Evolutionary conservation across 345 rosid genomes (phyloP), one percentile per base, ranked within the genome.

Genomic region (Lumnitzera racemosa): DNA sequence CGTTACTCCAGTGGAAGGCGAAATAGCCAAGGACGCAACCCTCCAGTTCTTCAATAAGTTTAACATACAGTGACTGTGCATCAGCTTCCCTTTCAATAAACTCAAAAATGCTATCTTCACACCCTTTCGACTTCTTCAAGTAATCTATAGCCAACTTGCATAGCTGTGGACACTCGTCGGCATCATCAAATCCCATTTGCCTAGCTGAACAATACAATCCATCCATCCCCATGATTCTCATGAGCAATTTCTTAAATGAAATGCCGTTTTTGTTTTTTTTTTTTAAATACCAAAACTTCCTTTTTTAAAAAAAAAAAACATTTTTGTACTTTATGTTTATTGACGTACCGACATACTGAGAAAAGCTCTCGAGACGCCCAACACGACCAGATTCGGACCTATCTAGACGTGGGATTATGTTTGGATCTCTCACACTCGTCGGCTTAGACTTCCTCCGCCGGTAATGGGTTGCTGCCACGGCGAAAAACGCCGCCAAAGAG

Each of bases 1-100:
- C 95, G 51, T 86, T 80, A 61, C 53, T 78, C 99, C 96, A 90
- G 16, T 94, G 96, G 67, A 88, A 94, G 14, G 95, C 85, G 56
- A 90, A 90, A 51, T 90, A 94, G 62, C 83, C 72, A 47, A 90
- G 90, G 55, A 90, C 87, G 66, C 89, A 88, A 67, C 86, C 69
- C 57, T 94, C 99, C 13, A 94, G 51, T 81, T 94, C 96, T 48
- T 90, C 89, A 5, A 79, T 52, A 8, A 94, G 80, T 79, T 77
- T 84, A 41, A 74, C 83, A 57, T 62, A 81, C 50, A 86, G 74
- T 11, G 90, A 72, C 47, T 81, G 83, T 20, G 78, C 83, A 7
- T 85, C 90, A 11, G 76, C 53, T 65, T 79, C 90, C 0, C 69
- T 66, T 0, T 69, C 64, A 47, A 90, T 81, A 65, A 70, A 94